Evolutionary conservation across 805 yeast species (phyloP).

Genomic region (Lipomyces yamanashiensis): DNA sequence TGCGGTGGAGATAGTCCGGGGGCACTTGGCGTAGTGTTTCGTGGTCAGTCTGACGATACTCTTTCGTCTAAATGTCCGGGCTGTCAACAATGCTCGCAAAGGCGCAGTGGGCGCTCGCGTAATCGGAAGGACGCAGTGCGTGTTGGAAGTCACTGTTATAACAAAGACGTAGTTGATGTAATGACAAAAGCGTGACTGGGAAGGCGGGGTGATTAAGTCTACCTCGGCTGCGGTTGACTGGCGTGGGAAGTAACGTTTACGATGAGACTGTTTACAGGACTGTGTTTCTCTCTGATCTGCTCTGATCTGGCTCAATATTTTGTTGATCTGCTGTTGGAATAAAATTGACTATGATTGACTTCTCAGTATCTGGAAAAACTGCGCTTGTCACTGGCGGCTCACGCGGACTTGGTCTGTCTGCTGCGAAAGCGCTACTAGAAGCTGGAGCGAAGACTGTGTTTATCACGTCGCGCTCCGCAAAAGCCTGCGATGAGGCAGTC

Average conservation of each 20-base stretch:
- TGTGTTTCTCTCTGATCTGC: not conserved
- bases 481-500: slow-evolving; percentile 65
- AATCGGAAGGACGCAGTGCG: not conserved
- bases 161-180: not conserved
- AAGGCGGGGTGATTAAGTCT: not conserved
- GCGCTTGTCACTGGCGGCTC: slow-evolving; percentile 46
- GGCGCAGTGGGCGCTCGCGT: not conserved
- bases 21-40: too few species aligned
- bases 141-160: not conserved
- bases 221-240: not conserved
- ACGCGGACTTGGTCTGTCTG: slow-evolving; percentile 71
- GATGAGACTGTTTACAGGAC: not conserved
- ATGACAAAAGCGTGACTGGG: not conserved
- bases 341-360: slow-evolving; percentile 8
- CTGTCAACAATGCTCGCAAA: not conserved
- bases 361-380: slow-evolving; percentile 24
- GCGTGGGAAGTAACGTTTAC: not conserved
- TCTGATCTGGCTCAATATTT: not conserved
- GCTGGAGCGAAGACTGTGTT: slow-evolving; percentile 67
- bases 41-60: not conserved
- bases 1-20: too few species aligned
- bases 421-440: slow-evolving; percentile 65
- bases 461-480: slow-evolving; percentile 65
- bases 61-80: not conserved
- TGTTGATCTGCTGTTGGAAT: not conserved